A percentile compares a stretch with the other conserved stretches of the same genome.
These are phyloP conservation scores for Scedosporium dehoogii DNA, from an alignment of 2,329 filamentous ascomycete genomes.

Conservation along the genomic window DNA sequence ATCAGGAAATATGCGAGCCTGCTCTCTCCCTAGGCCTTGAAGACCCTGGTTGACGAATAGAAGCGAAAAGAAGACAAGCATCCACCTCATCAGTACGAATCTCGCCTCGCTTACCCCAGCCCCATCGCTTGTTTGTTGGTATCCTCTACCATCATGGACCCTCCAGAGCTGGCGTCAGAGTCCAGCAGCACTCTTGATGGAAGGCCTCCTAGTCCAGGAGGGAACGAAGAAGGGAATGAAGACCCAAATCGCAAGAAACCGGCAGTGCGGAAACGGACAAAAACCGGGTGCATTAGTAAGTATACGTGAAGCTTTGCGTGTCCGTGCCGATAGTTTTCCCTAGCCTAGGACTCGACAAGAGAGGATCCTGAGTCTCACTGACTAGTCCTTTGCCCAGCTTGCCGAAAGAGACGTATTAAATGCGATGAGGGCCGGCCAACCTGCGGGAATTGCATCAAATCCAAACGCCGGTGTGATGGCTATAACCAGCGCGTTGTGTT, in stretches of 20 bases:
- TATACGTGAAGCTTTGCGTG: constrained; percentile 12
- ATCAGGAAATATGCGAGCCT: not conserved
- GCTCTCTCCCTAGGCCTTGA: not conserved
- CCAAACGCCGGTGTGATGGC: constrained; percentile 73
- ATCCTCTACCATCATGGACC: not conserved
- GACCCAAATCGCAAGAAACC: constrained; percentile 36
- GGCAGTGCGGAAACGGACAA: constrained; percentile 61
- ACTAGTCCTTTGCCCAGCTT: constrained; percentile 46
- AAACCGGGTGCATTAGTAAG: constrained; percentile 85
- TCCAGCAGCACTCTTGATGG: not conserved
- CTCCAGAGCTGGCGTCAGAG: not conserved
- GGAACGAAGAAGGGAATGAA: constrained; percentile 24
- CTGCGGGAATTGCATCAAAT: constrained; percentile 79
- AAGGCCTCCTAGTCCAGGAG: not conserved
- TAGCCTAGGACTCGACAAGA: not conserved
- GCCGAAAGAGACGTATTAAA: constrained; percentile 90
- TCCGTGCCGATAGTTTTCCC: not conserved
- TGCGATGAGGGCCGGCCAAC: constrained; percentile 83
- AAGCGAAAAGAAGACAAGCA: no score
- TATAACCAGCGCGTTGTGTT: constrained; percentile 76
- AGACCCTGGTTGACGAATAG: not conserved
- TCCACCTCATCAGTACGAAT: no score
- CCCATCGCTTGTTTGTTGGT: no score
- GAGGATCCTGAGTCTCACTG: not conserved
- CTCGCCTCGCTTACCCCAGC: no score